Percentiles rank a stretch among this genome's conserved stretches.
Evolutionary conservation across 2,329 filamentous ascomycete genomes (phyloP).

Genomic region (Onygenales sp.): DNA sequence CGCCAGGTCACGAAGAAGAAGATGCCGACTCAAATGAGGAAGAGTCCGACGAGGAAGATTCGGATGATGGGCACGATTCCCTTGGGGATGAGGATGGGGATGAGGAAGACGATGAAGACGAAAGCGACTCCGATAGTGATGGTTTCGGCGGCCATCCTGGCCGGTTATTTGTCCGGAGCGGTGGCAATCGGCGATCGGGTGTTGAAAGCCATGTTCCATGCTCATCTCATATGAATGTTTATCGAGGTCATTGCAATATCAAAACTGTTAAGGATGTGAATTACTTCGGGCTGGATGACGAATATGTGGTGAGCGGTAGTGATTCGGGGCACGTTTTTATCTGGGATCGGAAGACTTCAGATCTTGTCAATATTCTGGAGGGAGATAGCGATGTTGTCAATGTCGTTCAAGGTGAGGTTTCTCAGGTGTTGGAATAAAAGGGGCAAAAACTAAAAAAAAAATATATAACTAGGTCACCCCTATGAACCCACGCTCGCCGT

Average conservation of each 20-base stretch:
- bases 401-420: conserved; percentile 49
- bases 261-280: conserved; percentile 62
- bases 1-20: conserved; percentile 6
- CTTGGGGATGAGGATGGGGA: conserved; percentile 23
- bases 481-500: conserved; percentile 59
- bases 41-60: conserved; percentile 17
- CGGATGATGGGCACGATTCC: conserved; percentile 17
- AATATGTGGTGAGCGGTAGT: conserved; percentile 59
- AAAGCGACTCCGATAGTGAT: conserved; percentile 23
- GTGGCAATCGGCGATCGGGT: conserved; percentile 36
- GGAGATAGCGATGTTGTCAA: conserved; percentile 63
- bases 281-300: conserved; percentile 57
- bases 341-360: conserved; percentile 54
- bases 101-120: conserved; percentile 22
- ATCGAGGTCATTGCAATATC: conserved; percentile 57
- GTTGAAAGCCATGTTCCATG: conserved; percentile 49
- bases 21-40: conserved; percentile 21
- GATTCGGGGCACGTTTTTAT: conserved; percentile 61
- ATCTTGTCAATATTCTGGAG: conserved; percentile 55
- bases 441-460: not conserved
- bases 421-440: not conserved
- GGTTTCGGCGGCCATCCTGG: conserved; percentile 17
- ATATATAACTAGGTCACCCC: conserved; percentile 46
- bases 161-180: conserved; percentile 36
- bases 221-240: conserved; percentile 46